These are phyloP conservation scores for Gliomastix tumulicola DNA, from an alignment of 2,329 filamentous ascomycete species.

Conservation along the genomic window DNA sequence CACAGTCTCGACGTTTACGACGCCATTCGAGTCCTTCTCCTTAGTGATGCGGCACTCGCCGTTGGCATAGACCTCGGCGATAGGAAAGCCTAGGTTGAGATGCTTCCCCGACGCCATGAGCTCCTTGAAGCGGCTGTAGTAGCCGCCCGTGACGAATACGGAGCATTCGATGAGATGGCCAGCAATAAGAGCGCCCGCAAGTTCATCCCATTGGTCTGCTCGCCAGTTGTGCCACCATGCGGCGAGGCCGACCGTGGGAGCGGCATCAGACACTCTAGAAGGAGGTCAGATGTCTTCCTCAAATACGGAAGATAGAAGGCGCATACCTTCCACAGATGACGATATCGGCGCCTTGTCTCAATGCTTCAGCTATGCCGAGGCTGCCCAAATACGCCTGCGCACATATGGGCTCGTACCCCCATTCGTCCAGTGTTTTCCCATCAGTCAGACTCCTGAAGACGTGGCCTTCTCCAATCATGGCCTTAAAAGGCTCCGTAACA, in stretches of 20 bases:
- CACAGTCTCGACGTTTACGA: constrained; percentile 14
- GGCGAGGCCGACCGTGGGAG: constrained; percentile 9
- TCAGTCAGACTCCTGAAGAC: constrained; percentile 13
- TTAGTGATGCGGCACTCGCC: constrained; percentile 22
- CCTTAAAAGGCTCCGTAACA: constrained; percentile 8
- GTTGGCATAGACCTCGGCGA: constrained; percentile 38
- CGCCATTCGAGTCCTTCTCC: constrained; percentile 12
- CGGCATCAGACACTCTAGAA: constrained; percentile 8
- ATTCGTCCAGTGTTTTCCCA: constrained; percentile 12
- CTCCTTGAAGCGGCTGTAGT: constrained; percentile 20
- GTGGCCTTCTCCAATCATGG: constrained; percentile 12
- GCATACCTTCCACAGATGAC: constrained; percentile 10
- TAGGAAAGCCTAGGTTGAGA: constrained; percentile 35
- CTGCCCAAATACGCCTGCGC: constrained; percentile 28
- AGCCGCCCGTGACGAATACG: constrained; percentile 20
- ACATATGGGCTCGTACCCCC: constrained; percentile 14
- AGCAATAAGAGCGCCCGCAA: constrained; percentile 11
- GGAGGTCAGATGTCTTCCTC: too few species aligned
- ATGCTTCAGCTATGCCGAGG: constrained; percentile 5
- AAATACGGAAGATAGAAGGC: too few species aligned
- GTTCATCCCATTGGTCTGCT: constrained; percentile 27
- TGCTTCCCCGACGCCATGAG: constrained; percentile 4
- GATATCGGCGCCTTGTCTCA: constrained; percentile 10
- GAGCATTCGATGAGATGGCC: constrained; percentile 14
- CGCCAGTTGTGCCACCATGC: constrained; percentile 12